phyloP scores from a whole-genome alignment of 352 stramenopile genomes.

The Globisporangium okanoganense region DNA sequence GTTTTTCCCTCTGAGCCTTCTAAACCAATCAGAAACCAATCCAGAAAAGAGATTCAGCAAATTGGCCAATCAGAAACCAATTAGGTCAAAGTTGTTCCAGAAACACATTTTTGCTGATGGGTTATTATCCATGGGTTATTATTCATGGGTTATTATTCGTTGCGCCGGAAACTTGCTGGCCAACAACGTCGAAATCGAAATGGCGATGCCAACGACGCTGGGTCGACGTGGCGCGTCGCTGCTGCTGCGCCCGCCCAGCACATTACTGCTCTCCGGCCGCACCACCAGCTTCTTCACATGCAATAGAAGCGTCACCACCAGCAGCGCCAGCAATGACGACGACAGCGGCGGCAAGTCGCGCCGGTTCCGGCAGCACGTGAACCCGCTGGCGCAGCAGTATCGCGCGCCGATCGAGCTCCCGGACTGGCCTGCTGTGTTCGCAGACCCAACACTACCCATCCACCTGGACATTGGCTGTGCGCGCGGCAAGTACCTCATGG shows the following conservation, averaged over 20 bases:
- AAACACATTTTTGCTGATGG: too few relatives aligned
- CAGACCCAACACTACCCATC: conserved; percentile 46
- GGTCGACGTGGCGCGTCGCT: background rate
- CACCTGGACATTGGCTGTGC: conserved; percentile 82
- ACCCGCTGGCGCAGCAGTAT: conserved; percentile 67
- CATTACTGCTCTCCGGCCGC: background rate
- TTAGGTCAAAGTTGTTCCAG: too few relatives aligned
- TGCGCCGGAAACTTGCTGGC: too few relatives aligned
- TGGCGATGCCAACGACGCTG: background rate
- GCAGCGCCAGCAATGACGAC: background rate
- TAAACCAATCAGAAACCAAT: too few relatives aligned
- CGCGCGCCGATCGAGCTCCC: conserved; percentile 58
- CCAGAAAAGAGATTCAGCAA: too few relatives aligned
- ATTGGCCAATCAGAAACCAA: too few relatives aligned
- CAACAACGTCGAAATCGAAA: background rate
- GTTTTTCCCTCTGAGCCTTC: too few relatives aligned
- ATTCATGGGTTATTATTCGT: too few relatives aligned
- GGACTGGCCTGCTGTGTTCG: conserved; percentile 52
- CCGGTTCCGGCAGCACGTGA: conserved; percentile 83
- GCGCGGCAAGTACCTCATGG: conserved; percentile 76
- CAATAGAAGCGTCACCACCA: background rate
- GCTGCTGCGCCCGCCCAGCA: background rate
- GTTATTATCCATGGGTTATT: too few relatives aligned
- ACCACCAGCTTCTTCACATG: background rate
- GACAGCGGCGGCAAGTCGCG: conserved; percentile 21